Conservation (phyloP, 345 rosid species). For the Sisymbrium irio region DNA sequence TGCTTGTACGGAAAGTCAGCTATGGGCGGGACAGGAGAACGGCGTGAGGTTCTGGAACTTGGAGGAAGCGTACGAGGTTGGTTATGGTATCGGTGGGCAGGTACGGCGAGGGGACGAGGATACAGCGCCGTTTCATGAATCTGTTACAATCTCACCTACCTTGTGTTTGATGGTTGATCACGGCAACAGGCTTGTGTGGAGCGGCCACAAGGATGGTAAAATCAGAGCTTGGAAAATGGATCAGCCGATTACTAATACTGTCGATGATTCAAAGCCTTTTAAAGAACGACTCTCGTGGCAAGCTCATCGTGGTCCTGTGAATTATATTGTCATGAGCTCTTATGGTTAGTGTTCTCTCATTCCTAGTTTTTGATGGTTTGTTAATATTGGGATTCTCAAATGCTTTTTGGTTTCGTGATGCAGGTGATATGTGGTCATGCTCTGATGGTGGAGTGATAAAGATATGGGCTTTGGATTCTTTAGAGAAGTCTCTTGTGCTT, state of each 20-base stretch:
- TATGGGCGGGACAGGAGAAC: constrained; percentile 87
- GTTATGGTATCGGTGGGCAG: constrained; percentile 43
- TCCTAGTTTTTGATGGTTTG: neutral
- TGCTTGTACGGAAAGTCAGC: constrained; percentile 67
- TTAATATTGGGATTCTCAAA: neutral
- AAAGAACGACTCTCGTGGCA: constrained; percentile 85
- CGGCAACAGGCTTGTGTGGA: constrained; percentile 68
- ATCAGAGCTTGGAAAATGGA: constrained; percentile 81
- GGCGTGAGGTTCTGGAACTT: constrained; percentile 75
- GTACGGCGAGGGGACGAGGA: constrained; percentile 82
- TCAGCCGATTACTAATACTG: constrained; percentile 29
- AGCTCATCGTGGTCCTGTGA: constrained; percentile 79
- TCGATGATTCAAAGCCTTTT: constrained; percentile 41
- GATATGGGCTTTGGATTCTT: constrained; percentile 82
- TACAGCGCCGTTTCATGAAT: constrained; percentile 80
- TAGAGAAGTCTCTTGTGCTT: constrained; percentile 77
- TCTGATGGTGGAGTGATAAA: constrained; percentile 67
- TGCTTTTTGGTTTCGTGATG: constrained; percentile 3
- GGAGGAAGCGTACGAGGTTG: constrained; percentile 51
- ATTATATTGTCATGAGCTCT: constrained; percentile 59
- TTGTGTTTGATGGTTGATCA: constrained; percentile 61
- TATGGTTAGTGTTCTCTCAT: constrained; percentile 46
- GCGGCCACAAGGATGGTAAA: constrained; percentile 88
- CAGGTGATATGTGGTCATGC: constrained; percentile 92
- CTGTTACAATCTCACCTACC: constrained; percentile 55